Evolutionary conservation across 305 asterid genomes (phyloP), one percentile per base, ranked within the genome.

Genomic region (Nicotiana rustica): DNA sequence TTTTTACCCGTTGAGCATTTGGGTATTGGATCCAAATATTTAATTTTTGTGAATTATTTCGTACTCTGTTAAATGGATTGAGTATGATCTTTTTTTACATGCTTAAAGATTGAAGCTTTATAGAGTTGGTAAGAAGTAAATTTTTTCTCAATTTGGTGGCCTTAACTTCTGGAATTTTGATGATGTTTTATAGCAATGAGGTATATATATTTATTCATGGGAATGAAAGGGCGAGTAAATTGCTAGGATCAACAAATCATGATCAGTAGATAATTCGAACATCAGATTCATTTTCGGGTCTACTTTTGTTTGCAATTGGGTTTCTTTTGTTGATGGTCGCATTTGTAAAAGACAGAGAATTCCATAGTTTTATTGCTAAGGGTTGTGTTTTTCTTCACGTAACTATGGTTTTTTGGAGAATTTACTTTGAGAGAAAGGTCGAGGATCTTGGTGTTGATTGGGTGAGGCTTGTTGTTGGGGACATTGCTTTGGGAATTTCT

Each of bases 311-410:
- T 82, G 92, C 91, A 33, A 86, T 95, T 82, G 99, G 98, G 33
- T 89, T 93, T 81, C 88, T 95, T 80, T 83, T 95, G 93, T 90
- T 95, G 87, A 95, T 95, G 99, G 97, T 94, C 82, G 98, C 98
- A 33, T 95, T 94, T 90, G 98, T 95, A 57, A 94, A 88, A 82
- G 99, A 95, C n/a, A 93, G 83, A 88, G 97, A 95, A 57, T 94
- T 94, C 67, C 99, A 92, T 77, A 69, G 96, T 75, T 95, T 90
- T 83, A 93, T 94, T 71, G 92, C 97, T 0, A 89, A 81, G 56
- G 99, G 99, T 2, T 95, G 98, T 83, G 92, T 94, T 84, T 85
- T 92, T 67, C 95, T 95, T 80, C 98, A 95, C 75, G 84, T 94
- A 35, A 82, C 95, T 3, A 89, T 92, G 98, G 98, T 98, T 0